Base-by-base conservation (phyloP, 805 yeast genomes). In the Myxozyma vanderwaltii region DNA sequence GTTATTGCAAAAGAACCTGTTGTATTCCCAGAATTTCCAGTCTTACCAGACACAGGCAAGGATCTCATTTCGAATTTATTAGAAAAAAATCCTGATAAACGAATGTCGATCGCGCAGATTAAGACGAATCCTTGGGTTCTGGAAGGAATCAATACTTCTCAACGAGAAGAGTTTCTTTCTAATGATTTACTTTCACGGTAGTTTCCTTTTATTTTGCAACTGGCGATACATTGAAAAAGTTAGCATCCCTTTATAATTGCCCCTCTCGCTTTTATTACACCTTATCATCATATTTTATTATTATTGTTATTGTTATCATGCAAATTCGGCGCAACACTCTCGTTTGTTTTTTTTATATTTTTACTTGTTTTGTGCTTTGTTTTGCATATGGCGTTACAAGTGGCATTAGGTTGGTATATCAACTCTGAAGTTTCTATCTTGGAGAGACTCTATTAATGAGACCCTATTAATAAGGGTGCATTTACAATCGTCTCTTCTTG, bases 91-190 rank as follows among this genome's bases (percentile, higher is more conserved):
- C 91, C 96, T 3, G 69, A 71, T 7, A 74, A 79, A 43, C 80
- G 99, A 70, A 81, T 86, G 21, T 85, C 85, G 17, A 85, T 92
- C 39, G 72, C 76, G 13, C 88, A 87, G 27, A 86, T 91, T 56
- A 91, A 90, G 72, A 72, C 73, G 6, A 96, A 92, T 72, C 88
- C 89, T 1, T 91, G 95, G 75, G 74, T 82, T 1, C 64, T 77
- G 29, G 76, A 77, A 67, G 81, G 77, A 47, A 69, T 82, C 61
- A 64, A 51, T 5, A 13, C 53, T 19, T 38, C 23, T 12, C 50
- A 47, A 19, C 29, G 45, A 17, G 39, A 17, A 3, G 51, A 58
- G 7, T 61, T 61, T 40, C 41, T 57, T 5, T 57, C 62, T 7
- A 35, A 49, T 2, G 59, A 43, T 26, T 43, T 61, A 7, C 51